Evolutionary conservation across 78 protist genomes (phyloP).

Genomic region (Dictyostelium capitatum): DNA sequence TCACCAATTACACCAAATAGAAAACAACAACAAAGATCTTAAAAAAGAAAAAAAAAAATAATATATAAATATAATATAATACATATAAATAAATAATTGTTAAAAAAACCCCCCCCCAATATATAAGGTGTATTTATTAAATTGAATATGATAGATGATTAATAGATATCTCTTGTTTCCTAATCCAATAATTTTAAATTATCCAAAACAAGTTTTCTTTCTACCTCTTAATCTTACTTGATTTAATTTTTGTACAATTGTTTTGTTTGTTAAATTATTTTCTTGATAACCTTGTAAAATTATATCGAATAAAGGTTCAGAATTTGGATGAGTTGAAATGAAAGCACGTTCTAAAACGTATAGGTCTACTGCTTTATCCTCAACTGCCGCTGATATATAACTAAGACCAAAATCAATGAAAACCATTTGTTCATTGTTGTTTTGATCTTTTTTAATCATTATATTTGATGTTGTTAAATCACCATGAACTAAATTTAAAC

Average conservation of each 20-base stretch:
- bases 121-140: no score
- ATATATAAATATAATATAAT: background rate
- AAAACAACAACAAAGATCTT: background rate
- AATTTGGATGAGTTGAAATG: constrained; percentile 90
- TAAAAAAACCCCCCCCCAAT: no score
- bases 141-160: no score
- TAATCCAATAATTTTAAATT: no score
- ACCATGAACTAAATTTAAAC: constrained; percentile 88
- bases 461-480: constrained; percentile 95
- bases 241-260: constrained; percentile 58
- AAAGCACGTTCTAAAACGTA: constrained; percentile 96
- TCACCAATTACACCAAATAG: constrained; percentile 1
- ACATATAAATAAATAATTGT: background rate
- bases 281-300: constrained; percentile 47
- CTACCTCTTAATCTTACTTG: constrained; percentile 87
- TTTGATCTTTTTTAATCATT: constrained; percentile 20
- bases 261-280: constrained; percentile 8
- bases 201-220: constrained; percentile 89
- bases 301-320: constrained; percentile 64
- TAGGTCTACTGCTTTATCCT: constrained; percentile 97
- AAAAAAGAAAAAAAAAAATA: background rate
- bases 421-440: background rate
- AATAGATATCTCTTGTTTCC: no score
- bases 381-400: constrained; percentile 55
- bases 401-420: constrained; percentile 95